phyloP scores from a whole-genome alignment of 805 yeast genomes.

The Lachancea kluyveri region DNA sequence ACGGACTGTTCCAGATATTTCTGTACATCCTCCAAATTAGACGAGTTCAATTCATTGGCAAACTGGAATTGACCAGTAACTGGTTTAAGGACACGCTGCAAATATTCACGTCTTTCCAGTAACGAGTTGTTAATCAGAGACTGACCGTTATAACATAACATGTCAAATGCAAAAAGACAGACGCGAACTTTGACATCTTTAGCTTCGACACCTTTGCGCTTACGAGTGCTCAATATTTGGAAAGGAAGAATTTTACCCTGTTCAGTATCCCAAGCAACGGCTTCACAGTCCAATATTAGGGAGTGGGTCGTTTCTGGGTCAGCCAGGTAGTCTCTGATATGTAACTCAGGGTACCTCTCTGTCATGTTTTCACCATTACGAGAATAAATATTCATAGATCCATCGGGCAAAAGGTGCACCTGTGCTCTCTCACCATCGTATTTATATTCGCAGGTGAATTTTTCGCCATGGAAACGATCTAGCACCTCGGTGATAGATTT shows the following conservation, averaged over 20 bases:
- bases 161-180: constrained; percentile 88
- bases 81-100: constrained; percentile 49
- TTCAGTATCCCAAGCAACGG: constrained; percentile 92
- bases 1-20: constrained; percentile 82
- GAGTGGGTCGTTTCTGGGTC: constrained; percentile 36
- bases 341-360: constrained; percentile 87
- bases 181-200: constrained; percentile 86
- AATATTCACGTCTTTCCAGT: constrained; percentile 57
- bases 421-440: constrained; percentile 99
- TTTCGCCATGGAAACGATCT: constrained; percentile 77
- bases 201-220: constrained; percentile 85
- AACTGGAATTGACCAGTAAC: constrained; percentile 75
- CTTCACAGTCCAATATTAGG: constrained; percentile 89
- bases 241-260: constrained; percentile 82
- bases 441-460: constrained; percentile 92
- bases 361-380: constrained; percentile 98
- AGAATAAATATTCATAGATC: constrained; percentile 72
- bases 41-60: constrained; percentile 70
- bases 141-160: constrained; percentile 67
- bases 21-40: constrained; percentile 70
- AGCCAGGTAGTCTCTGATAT: constrained; percentile 53
- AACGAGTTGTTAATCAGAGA: constrained; percentile 63
- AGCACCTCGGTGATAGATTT: constrained; percentile 88
- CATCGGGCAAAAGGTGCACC: constrained; percentile 65
- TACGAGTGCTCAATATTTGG: constrained; percentile 87